A percentile compares a stretch with the other conserved stretches of the same genome.
phyloP scores from a whole-genome alignment of 2,329 filamentous ascomycete species.

The Dactylonectria macrodidyma region DNA sequence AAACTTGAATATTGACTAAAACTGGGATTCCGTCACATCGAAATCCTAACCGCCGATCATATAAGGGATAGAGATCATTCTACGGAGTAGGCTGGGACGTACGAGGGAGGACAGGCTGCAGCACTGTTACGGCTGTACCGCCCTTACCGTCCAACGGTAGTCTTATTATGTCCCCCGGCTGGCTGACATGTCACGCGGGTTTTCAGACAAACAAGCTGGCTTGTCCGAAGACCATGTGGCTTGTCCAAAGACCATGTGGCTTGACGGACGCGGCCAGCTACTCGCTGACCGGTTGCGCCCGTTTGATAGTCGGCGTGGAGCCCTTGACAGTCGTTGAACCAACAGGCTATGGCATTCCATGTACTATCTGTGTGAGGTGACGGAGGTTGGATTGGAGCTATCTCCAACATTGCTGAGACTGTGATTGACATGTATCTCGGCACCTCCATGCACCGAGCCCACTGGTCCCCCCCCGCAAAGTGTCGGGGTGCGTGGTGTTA shows the following conservation, averaged over 20 bases:
- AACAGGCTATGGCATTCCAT: background rate
- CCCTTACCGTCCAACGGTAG: background rate
- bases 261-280: slow-evolving; percentile 34
- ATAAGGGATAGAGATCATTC: background rate
- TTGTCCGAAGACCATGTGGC: slow-evolving; percentile 36
- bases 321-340: background rate
- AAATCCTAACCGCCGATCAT: slow-evolving; percentile 41
- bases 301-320: no score
- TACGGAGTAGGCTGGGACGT: background rate
- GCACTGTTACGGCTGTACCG: background rate
- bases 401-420: background rate
- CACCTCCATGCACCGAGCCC: background rate
- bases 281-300: slow-evolving; percentile 16
- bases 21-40: slow-evolving; percentile 12
- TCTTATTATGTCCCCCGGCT: no score
- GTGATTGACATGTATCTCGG: background rate
- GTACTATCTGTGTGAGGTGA: background rate
- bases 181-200: background rate
- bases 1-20: background rate
- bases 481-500: background rate
- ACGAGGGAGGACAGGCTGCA: no score
- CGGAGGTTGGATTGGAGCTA: slow-evolving; percentile 1
- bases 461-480: background rate
- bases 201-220: slow-evolving; percentile 10
- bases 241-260: slow-evolving; percentile 36